These are phyloP conservation scores for Kondoa malvinella DNA, from an alignment of 768 basidiomycete species.

Conservation along the genomic window DNA sequence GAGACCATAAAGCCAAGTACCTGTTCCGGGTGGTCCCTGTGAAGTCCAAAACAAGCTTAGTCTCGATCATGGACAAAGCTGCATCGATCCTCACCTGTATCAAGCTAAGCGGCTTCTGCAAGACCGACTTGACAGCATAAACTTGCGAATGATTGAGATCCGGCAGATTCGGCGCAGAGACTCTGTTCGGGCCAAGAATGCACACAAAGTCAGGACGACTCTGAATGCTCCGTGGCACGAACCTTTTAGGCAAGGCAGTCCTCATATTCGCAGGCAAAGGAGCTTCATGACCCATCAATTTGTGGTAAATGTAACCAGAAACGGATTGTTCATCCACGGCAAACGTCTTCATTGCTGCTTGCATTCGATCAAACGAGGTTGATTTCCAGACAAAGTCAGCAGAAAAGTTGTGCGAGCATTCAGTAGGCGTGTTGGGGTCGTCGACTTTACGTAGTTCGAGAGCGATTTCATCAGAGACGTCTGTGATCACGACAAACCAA, in stretches of 20 bases:
- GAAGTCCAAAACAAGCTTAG: not conserved
- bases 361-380: constrained; percentile 98
- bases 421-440: constrained; percentile 58
- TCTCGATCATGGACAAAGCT: not conserved
- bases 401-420: constrained; percentile 82
- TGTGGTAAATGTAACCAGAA: constrained; percentile 97
- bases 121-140: constrained; percentile 96
- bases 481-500: constrained; percentile 35
- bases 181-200: constrained; percentile 31
- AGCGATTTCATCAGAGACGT: constrained; percentile 94
- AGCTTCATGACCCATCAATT: constrained; percentile 83
- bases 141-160: constrained; percentile 99
- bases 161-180: constrained; percentile 90
- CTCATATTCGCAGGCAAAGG: constrained; percentile 66
- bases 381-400: constrained; percentile 99
- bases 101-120: constrained; percentile 91
- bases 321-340: constrained; percentile 99
- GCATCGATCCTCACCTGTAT: constrained; percentile 48
- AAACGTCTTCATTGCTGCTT: constrained; percentile 98
- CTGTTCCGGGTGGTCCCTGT: constrained; percentile 84
- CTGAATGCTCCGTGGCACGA: not conserved
- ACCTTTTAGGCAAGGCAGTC: constrained; percentile 79
- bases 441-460: constrained; percentile 78
- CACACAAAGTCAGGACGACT: not conserved
- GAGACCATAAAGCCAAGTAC: too few species aligned